Base-by-base conservation (phyloP, 2,329 filamentous ascomycete species). In the Xylariaceae sp. region DNA sequence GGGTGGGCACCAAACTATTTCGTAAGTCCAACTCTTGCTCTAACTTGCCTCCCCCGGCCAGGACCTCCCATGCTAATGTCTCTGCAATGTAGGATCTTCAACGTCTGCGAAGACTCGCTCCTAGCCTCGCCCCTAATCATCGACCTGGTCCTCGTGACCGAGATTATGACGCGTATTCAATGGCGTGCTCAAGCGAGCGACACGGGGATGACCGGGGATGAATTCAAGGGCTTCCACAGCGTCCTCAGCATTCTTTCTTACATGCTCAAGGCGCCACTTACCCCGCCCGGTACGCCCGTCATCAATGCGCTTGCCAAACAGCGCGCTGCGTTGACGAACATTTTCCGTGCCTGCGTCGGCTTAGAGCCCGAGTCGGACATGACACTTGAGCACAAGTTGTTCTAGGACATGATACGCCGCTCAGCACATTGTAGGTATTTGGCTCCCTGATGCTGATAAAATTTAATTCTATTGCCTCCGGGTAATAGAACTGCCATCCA, bases 321-420 rank as follows among this genome's bases (percentile, higher is more conserved):
- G 83, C 92, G 95, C 66, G 89, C 87, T 65, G 93, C 93, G 39
- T 78, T 99, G 75, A 95, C 91, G 76, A 99, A 99, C 82, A 97
- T 99, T 79, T 96, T 99, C 88, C 92, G 94, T 71, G 95, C 95
- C 65, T 98, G 94, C 72, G 89, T 99, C 69, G 95, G 95, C 65
- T 85, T 99, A 59, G 91, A 97, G 83, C 95, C 95, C 14, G 95
- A 99, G 85, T 95, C 89, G 56, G 95, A 99, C 75, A 99, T 99
- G 95, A 97, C 93, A 36, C 85, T 98, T 50, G 95, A 99, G 85
- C 94, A 98, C 82, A 99, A 98, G 87, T 85, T 98, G 64, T 93
- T 97, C 74, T 91, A 84, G 76, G 48, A 6, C 4, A 31, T 11
- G 24, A 2, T 3, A 12, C 26, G 1, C n/a, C 3, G 14, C 43